Conservation (phyloP, 441 rosid species). For the Melastoma candidum region DNA sequence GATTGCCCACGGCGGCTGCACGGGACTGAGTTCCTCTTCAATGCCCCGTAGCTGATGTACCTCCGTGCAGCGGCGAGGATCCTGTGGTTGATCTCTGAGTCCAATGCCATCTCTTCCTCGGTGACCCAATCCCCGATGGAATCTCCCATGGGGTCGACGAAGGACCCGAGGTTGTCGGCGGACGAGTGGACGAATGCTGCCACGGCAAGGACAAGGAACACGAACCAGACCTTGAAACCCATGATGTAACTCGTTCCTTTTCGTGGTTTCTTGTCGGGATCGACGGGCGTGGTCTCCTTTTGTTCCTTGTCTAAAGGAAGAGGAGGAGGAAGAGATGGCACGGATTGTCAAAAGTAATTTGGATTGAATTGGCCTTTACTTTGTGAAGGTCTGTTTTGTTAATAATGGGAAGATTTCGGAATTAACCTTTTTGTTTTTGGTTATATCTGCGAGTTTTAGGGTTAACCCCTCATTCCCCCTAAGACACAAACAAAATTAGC, state of each 20-base stretch:
- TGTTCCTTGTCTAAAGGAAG: no score
- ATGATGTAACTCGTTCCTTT: constrained; percentile 22
- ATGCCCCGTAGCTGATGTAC: constrained; percentile 37
- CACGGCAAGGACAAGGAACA: constrained; percentile 30
- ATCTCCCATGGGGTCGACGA: constrained; percentile 7
- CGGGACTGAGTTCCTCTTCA: constrained; percentile 28
- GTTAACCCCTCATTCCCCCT: no score
- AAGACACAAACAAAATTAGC: no score
- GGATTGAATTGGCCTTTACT: no score
- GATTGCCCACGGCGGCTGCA: constrained; percentile 42
- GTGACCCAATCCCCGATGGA: not conserved
- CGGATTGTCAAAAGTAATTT: no score
- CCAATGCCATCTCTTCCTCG: constrained; percentile 27
- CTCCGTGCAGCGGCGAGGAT: constrained; percentile 22
- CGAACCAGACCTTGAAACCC: constrained; percentile 31
- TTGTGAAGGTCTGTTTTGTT: no score
- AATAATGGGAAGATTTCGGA: no score
- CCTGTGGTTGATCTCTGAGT: constrained; percentile 31
- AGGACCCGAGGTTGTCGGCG: constrained; percentile 9
- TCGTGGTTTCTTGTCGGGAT: not conserved
- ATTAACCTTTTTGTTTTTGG: no score
- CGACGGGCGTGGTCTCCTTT: not conserved
- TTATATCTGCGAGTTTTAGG: no score
- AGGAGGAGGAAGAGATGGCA: no score
- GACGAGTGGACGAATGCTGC: constrained; percentile 4